These are phyloP conservation scores for Fraxinus baroniana DNA, from an alignment of 305 asterid genomes.

Conservation along the genomic window DNA sequence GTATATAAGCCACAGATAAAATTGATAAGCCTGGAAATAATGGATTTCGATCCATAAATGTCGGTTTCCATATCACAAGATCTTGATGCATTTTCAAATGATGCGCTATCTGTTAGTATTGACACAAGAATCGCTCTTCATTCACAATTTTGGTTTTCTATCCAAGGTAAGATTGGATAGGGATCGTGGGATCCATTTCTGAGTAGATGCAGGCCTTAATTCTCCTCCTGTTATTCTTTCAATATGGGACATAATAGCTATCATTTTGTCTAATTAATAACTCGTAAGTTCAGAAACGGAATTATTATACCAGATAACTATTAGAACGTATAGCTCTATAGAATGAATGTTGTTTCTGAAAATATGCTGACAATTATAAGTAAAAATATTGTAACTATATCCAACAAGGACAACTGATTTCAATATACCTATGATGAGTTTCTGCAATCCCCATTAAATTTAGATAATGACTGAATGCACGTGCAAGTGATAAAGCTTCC, in stretches of 20 bases:
- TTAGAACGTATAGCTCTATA: not conserved
- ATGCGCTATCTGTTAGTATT: not conserved
- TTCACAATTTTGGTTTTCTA: not conserved
- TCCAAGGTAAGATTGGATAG: not conserved
- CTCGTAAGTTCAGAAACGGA: not conserved
- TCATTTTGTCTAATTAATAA: not conserved
- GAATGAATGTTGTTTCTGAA: not conserved
- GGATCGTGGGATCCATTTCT: not conserved
- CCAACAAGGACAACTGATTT: not conserved
- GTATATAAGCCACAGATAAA: not conserved
- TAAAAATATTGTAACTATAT: not conserved
- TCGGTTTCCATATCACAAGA: not conserved
- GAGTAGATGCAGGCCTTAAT: not conserved
- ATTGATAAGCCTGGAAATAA: conserved; percentile 17
- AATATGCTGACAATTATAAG: not conserved
- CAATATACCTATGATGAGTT: conserved; percentile 83
- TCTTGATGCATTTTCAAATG: not conserved
- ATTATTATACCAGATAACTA: conserved; percentile 2
- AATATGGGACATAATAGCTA: conserved; percentile 2
- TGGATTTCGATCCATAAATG: not conserved
- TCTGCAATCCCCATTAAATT: conserved; percentile 92
- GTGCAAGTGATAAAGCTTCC: conserved; percentile 84
- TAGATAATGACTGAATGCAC: conserved; percentile 91
- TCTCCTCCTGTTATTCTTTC: not conserved
- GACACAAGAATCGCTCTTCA: not conserved